Percentiles rank a stretch among this genome's conserved stretches.
Conservation (phyloP, 495 filamentous ascomycete genomes). For the Cercophora sp. region DNA sequence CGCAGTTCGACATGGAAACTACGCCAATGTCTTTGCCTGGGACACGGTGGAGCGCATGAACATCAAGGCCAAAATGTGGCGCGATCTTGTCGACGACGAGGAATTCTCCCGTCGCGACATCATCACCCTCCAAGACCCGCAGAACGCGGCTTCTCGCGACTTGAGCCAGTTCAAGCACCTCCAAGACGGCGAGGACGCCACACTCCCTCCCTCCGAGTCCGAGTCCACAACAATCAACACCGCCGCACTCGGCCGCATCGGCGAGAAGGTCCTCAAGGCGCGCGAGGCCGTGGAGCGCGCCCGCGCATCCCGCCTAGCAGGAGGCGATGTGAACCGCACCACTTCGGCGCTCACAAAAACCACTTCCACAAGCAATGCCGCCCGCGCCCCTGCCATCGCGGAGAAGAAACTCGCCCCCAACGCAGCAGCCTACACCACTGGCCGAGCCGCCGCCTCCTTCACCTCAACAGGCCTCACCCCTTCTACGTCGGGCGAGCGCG, state of each 20-base stretch:
- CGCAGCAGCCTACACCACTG: conserved; percentile 84
- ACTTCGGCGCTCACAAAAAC: conserved; percentile 43
- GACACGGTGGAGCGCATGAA: conserved; percentile 94
- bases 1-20: conserved; percentile 68
- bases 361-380: conserved; percentile 23
- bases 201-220: conserved; percentile 56
- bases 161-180: conserved; percentile 87
- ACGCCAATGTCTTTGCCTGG: conserved; percentile 92
- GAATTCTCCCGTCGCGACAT: conserved; percentile 91
- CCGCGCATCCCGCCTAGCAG: conserved; percentile 50
- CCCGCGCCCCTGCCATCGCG: conserved; percentile 27
- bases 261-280: conserved; percentile 86
- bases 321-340: conserved; percentile 47
- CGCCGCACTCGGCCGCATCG: conserved; percentile 67
- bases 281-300: conserved; percentile 85
- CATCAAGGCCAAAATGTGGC: conserved; percentile 96
- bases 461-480: conserved; percentile 93
- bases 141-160: conserved; percentile 80
- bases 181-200: conserved; percentile 69
- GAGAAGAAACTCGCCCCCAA: conserved; percentile 66
- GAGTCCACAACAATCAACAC: conserved; percentile 66
- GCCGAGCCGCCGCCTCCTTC: conserved; percentile 87
- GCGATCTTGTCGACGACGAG: conserved; percentile 80
- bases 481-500: conserved; percentile 79
- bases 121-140: conserved; percentile 93